Evolutionary conservation across 2,329 filamentous ascomycete genomes (phyloP), one percentile per base, ranked within the genome.

Genomic region (Mycosphaerelloides madeirae): DNA sequence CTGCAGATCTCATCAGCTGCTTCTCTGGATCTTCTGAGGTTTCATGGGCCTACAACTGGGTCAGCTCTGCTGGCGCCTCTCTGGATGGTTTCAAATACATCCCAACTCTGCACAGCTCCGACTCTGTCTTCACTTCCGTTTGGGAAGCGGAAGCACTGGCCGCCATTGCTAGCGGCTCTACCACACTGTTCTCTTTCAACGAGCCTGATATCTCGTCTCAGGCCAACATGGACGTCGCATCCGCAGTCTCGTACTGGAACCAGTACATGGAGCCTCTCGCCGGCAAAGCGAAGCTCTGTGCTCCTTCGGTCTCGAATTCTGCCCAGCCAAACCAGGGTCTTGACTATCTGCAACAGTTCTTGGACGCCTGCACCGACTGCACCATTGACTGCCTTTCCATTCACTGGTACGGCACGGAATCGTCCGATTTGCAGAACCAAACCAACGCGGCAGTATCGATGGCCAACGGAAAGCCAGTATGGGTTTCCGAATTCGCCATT

Each of bases 11-110:
- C 29, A 74, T 76, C 62, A 66, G 70, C 43, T 57, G 65, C 51
- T 81, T 86, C 63, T 58, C 67, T 36, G 57, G 54, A 36, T 61
- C 63, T 38, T 64, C 66, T 31, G 61, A 75, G 47, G 72, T 78
- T 59, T 65, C 67, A 31, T 87, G 83, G 79, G 75, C 68, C 37
- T 85, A 84, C 74, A 85, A 85, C 76, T 87, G 84, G 84, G 80
- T 68, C 34, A 72, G 74, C 36, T 57, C 70, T 37, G 64, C 68
- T 47, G 68, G 69, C 31, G 68, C 74, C 8, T 5, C 6, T 6
- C 60, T 73, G 41, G 47, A 57, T 13, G 61, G 64, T 38, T 59
- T 81, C 57, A 70, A 75, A 58, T 89, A 73, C 68, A 74, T 85
- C 42, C 85, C 85, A 52, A 84, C 80, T 67, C 76, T 86, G 37